A percentile compares a stretch with the other conserved stretches of the same genome.
Conservation (phyloP, 2,329 filamentous ascomycete genomes). For the Colletotrichum sp. region DNA sequence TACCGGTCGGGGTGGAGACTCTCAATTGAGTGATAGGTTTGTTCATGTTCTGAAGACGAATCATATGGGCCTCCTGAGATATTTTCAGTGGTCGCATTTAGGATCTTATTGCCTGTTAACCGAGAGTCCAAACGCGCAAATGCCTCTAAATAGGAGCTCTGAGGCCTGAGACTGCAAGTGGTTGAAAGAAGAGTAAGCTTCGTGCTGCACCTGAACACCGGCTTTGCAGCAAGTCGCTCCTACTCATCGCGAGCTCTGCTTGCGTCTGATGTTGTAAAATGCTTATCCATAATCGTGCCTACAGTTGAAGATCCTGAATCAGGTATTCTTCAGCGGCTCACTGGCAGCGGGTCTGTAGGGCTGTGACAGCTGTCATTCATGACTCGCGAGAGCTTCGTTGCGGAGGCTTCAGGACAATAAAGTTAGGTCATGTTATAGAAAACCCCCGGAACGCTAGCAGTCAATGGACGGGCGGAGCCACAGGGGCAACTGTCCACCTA, state of each 20-base stretch:
- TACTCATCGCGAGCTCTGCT: background rate
- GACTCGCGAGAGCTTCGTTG: background rate
- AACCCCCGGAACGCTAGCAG: background rate
- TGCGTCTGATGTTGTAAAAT: background rate
- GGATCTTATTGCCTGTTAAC: background rate
- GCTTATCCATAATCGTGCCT: background rate
- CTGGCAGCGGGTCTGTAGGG: constrained; percentile 1
- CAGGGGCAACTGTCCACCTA: background rate
- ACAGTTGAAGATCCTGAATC: background rate
- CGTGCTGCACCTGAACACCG: background rate
- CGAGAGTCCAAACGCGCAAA: background rate
- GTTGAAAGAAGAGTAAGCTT: background rate
- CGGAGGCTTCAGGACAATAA: background rate
- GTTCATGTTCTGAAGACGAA: background rate
- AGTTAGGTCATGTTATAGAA: background rate
- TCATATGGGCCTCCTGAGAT: background rate
- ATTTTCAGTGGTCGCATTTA: background rate
- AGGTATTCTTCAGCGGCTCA: background rate
- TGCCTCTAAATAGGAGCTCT: background rate
- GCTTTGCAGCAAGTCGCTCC: background rate
- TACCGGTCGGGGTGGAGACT: background rate
- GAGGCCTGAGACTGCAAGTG: background rate
- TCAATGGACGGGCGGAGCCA: background rate
- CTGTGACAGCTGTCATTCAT: background rate
- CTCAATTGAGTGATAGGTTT: background rate